Conservation (phyloP, 164 flowering plant genomes). For the Vitis rupestris region DNA sequence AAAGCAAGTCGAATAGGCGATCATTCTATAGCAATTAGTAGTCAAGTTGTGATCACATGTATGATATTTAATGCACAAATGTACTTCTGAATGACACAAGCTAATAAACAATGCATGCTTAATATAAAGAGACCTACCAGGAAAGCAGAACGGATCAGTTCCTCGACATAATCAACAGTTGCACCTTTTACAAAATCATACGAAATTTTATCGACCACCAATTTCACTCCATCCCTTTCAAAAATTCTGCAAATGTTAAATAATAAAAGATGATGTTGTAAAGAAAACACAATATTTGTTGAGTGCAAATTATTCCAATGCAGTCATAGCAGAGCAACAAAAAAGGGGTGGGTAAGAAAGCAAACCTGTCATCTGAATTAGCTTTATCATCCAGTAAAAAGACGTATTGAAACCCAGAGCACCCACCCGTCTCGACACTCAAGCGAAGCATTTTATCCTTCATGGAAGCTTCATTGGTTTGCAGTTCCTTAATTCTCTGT, state of each 20-base stretch:
- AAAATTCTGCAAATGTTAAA: slow-evolving; percentile 53
- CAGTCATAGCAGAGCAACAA: background rate
- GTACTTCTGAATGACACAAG: background rate
- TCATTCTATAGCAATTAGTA: too few species aligned
- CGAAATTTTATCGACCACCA: slow-evolving; percentile 86
- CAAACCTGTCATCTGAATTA: slow-evolving; percentile 79
- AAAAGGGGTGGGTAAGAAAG: background rate
- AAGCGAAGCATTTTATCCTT: slow-evolving; percentile 73
- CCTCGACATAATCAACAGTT: slow-evolving; percentile 94
- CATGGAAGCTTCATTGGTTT: slow-evolving; percentile 45
- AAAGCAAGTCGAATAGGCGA: too few species aligned
- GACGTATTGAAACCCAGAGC: slow-evolving; percentile 95
- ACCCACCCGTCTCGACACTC: slow-evolving; percentile 94
- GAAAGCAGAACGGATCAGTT: slow-evolving; percentile 47
- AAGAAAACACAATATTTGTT: background rate
- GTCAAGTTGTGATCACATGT: too few species aligned
- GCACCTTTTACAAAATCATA: slow-evolving; percentile 94
- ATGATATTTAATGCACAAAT: background rate
- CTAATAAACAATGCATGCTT: background rate
- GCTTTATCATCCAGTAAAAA: slow-evolving; percentile 69
- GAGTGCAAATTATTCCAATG: slow-evolving; percentile 3
- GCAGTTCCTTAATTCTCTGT: slow-evolving; percentile 92
- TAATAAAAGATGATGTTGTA: slow-evolving; percentile 2
- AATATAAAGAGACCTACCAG: slow-evolving; percentile 16
- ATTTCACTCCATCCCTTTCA: slow-evolving; percentile 84